A percentile compares a stretch with the other conserved stretches of the same genome.
Evolutionary conservation across 202 grass and related monocot genomes (phyloP).

Genomic region (Musa balbisiana): DNA sequence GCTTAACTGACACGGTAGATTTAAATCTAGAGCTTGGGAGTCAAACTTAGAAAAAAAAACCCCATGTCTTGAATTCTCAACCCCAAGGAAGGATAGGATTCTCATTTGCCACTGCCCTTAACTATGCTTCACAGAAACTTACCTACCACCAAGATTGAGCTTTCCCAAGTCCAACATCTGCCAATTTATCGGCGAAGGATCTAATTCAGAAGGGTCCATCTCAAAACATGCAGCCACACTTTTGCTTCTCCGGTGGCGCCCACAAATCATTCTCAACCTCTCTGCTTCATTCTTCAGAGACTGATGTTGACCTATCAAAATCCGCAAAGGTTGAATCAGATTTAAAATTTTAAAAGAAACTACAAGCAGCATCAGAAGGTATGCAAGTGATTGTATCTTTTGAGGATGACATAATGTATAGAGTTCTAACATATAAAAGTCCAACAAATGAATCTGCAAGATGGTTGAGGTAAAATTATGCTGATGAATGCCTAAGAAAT

Average conservation of each 20-base stretch:
- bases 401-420: no score
- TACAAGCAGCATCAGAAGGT: no score
- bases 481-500: not conserved
- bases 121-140: slow-evolving; percentile 21
- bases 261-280: slow-evolving; percentile 55
- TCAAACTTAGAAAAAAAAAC: not conserved
- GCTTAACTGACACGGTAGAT: not conserved
- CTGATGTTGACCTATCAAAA: slow-evolving; percentile 49
- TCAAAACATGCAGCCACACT: slow-evolving; percentile 57
- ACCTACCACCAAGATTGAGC: slow-evolving; percentile 47
- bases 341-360: not conserved
- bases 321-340: not conserved
- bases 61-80: not conserved
- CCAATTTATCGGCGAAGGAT: slow-evolving; percentile 38
- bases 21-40: not conserved
- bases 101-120: slow-evolving; percentile 13
- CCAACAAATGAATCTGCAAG: not conserved
- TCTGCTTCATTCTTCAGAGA: slow-evolving; percentile 77
- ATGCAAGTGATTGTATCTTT: no score
- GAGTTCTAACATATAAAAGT: not conserved
- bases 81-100: not conserved
- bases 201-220: not conserved
- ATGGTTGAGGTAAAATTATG: not conserved
- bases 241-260: slow-evolving; percentile 59
- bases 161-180: slow-evolving; percentile 73